These are phyloP conservation scores for Boletus fagicola DNA, from an alignment of 768 basidiomycete species.

Conservation along the genomic window DNA sequence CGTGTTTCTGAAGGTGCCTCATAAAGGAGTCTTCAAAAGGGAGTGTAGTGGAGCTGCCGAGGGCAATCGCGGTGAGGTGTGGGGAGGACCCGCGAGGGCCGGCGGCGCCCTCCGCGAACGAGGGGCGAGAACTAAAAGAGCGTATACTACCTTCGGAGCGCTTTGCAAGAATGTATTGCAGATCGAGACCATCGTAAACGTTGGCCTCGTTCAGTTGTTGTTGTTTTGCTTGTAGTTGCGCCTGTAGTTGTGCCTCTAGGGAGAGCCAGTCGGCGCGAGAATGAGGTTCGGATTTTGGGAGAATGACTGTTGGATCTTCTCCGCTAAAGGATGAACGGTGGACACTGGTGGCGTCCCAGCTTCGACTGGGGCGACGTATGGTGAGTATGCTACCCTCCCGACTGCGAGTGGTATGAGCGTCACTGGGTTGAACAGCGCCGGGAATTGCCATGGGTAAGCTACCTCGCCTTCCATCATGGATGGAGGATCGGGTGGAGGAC, in stretches of 20 bases:
- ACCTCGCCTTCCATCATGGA: conserved; percentile 40
- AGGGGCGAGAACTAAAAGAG: conserved; percentile 28
- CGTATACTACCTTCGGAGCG: conserved; percentile 33
- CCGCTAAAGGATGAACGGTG: conserved; percentile 20
- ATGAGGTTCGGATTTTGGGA: conserved; percentile 48
- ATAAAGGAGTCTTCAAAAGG: conserved; percentile 42
- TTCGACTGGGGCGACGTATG: conserved; percentile 59
- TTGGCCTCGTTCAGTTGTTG: conserved; percentile 8
- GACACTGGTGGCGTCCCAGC: conserved; percentile 47
- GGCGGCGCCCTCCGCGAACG: conserved; percentile 12
- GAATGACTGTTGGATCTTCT: conserved; percentile 25
- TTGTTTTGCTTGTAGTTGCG: conserved; percentile 31
- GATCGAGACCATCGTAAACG: conserved; percentile 42
- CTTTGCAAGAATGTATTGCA: conserved; percentile 41
- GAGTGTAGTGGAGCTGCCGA: conserved; percentile 35
- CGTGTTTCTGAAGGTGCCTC: conserved; percentile 36
- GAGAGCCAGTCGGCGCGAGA: conserved; percentile 51
- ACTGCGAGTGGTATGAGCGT: conserved; percentile 37
- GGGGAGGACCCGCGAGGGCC: conserved; percentile 23
- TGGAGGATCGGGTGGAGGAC: conserved; percentile 22
- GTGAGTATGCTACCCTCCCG: conserved; percentile 60
- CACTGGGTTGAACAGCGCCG: conserved; percentile 25
- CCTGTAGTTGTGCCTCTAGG: conserved; percentile 42
- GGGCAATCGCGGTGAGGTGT: conserved; percentile 21
- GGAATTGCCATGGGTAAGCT: conserved; percentile 66